Conservation (phyloP, 192 early-diverging fungal species). For the Linnemannia elongata region DNA sequence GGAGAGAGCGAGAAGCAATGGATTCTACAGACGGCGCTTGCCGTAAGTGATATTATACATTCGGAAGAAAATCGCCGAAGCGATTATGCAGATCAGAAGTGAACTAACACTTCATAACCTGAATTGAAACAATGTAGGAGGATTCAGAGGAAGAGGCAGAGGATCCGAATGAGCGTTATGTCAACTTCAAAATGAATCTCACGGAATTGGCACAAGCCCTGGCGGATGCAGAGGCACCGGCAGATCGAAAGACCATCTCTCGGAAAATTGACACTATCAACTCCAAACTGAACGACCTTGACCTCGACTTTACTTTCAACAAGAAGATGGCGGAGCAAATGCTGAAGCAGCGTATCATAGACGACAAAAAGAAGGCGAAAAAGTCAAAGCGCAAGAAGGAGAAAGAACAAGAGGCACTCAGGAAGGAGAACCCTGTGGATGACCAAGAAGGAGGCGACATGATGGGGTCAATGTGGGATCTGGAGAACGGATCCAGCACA, state of each 20-base stretch:
- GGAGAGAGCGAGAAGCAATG: conserved; percentile 41
- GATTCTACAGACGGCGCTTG: conserved; percentile 51
- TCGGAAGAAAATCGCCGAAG: background rate
- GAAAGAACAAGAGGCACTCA: conserved; percentile 36
- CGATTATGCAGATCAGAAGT: background rate
- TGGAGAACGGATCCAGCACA: background rate
- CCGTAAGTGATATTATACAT: conserved; percentile 12
- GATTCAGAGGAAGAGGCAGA: conserved; percentile 49
- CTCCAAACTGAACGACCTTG: conserved; percentile 50
- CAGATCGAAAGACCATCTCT: conserved; percentile 29
- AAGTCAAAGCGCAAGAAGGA: conserved; percentile 43
- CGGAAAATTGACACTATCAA: conserved; percentile 44
- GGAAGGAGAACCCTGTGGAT: conserved; percentile 5
- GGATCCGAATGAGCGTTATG: conserved; percentile 51
- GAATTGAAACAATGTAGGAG: conserved; percentile 19
- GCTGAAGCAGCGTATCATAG: conserved; percentile 35
- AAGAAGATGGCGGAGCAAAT: conserved; percentile 46
- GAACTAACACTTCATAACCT: background rate
- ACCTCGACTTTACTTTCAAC: conserved; percentile 58
- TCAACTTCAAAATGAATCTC: conserved; percentile 31
- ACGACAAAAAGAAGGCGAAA: conserved; percentile 44
- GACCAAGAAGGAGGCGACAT: conserved; percentile 40
- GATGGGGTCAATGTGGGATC: conserved; percentile 54
- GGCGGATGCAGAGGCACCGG: conserved; percentile 7
- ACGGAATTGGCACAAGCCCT: conserved; percentile 17